Conservation (phyloP, 2,329 filamentous ascomycete genomes). For the Thermomyces lanuginosus region DNA sequence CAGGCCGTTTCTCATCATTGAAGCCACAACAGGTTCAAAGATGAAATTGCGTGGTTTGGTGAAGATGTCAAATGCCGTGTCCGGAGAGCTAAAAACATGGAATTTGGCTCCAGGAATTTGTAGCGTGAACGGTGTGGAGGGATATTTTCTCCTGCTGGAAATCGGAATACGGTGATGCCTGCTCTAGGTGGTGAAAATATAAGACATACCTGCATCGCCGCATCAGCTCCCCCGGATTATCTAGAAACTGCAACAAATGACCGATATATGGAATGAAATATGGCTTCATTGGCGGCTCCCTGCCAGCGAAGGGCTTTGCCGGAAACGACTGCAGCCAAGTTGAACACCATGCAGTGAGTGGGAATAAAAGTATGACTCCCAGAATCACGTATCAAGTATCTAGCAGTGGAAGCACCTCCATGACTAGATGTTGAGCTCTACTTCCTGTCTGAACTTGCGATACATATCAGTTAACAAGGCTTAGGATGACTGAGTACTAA, state of each 20-base stretch:
- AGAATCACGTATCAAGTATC: too few species aligned
- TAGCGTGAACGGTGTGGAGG: slow-evolving; percentile 4
- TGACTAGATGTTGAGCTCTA: too few species aligned
- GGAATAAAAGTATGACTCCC: not conserved
- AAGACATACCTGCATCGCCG: slow-evolving; percentile 2
- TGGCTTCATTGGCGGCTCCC: slow-evolving; percentile 4
- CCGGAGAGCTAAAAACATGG: slow-evolving; percentile 5
- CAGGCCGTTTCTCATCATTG: slow-evolving; percentile 7
- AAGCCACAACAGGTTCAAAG: slow-evolving; percentile 6
- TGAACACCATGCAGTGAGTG: slow-evolving; percentile 1
- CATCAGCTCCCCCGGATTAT: slow-evolving; percentile 2
- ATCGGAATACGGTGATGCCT: not conserved
- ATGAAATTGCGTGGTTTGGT: slow-evolving; percentile 5
- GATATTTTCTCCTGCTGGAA: slow-evolving; percentile 4
- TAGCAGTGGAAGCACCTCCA: too few species aligned
- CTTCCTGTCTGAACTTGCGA: too few species aligned
- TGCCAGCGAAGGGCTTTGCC: slow-evolving; percentile 1
- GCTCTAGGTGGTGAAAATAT: too few species aligned
- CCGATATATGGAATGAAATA: slow-evolving; percentile 5
- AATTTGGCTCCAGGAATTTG: slow-evolving; percentile 6
- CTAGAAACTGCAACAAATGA: slow-evolving; percentile 5
- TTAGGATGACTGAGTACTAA: too few species aligned
- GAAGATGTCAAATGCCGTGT: slow-evolving; percentile 4
- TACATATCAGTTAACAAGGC: too few species aligned
- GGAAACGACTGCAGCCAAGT: slow-evolving; percentile 1